Percentiles rank a stretch among this genome's conserved stretches.
phyloP scores from a whole-genome alignment of 1,139 yeast species.

The Blastobotrys petasosporus region DNA sequence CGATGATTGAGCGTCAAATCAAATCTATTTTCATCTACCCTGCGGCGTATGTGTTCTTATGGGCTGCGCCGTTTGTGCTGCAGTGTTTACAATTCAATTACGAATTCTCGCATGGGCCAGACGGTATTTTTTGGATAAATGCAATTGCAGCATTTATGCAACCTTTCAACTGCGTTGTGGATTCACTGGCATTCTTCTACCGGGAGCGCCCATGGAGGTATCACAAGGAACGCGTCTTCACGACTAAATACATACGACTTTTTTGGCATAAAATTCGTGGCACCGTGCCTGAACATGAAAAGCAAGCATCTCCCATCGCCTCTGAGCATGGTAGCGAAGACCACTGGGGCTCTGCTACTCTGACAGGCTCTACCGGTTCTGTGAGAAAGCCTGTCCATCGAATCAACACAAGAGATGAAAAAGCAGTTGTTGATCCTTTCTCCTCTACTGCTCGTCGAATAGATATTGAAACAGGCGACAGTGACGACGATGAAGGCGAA shows the following conservation, averaged over 20 bases:
- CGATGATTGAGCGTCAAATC: constrained; percentile 69
- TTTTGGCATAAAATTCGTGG: not conserved
- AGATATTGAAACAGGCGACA: constrained; percentile 5
- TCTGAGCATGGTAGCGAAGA: no score
- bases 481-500: constrained; percentile 7
- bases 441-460: constrained; percentile 11
- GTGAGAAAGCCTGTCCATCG: no score
- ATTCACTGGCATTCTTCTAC: constrained; percentile 65
- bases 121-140: constrained; percentile 59
- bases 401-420: no score
- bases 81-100: constrained; percentile 54
- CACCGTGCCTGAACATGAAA: no score
- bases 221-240: constrained; percentile 27
- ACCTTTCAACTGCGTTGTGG: constrained; percentile 75
- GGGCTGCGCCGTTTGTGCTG: constrained; percentile 77
- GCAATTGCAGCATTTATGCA: constrained; percentile 68
- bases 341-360: no score
- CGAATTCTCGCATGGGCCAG: constrained; percentile 38
- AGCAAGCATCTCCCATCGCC: no score
- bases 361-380: no score
- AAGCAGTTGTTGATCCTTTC: constrained; percentile 7
- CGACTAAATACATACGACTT: constrained; percentile 16
- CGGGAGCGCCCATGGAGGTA: constrained; percentile 75
- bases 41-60: constrained; percentile 65
- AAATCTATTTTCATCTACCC: constrained; percentile 80